These are phyloP conservation scores for Agrostemma githago DNA, from an alignment of 148 eudicot genomes.

Conservation along the genomic window DNA sequence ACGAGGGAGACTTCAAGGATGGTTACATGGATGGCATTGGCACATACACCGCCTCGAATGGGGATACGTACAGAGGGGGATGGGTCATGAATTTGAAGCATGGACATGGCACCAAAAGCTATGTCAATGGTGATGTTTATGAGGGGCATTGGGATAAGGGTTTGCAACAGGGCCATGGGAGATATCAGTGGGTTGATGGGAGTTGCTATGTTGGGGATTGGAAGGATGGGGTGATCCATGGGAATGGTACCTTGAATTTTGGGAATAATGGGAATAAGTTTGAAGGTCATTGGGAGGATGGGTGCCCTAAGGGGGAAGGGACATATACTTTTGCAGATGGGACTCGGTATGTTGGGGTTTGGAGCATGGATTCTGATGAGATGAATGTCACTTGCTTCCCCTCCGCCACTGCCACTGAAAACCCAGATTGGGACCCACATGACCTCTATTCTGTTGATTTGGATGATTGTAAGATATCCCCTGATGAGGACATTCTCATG, in stretches of 20 bases:
- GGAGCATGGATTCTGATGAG: constrained; percentile 53
- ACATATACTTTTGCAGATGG: constrained; percentile 56
- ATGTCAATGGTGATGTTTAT: constrained; percentile 64
- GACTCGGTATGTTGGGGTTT: constrained; percentile 62
- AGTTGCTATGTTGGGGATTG: constrained; percentile 60
- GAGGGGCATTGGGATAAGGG: constrained; percentile 77
- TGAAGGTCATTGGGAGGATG: constrained; percentile 73
- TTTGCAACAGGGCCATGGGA: constrained; percentile 63
- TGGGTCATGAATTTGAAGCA: constrained; percentile 64
- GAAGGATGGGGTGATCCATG: constrained; percentile 55
- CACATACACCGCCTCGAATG: constrained; percentile 50
- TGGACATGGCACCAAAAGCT: constrained; percentile 49
- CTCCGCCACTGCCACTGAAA: constrained; percentile 16
- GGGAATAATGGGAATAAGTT: constrained; percentile 59
- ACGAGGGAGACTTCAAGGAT: constrained; percentile 71
- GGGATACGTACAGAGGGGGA: constrained; percentile 56
- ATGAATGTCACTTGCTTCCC: constrained; percentile 55
- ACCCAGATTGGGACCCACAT: constrained; percentile 55
- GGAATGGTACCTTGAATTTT: constrained; percentile 55
- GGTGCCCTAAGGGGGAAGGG: constrained; percentile 74
- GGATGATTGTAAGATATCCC: constrained; percentile 38
- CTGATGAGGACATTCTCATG: constrained; percentile 40
- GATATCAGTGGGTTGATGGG: constrained; percentile 68
- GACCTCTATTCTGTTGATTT: constrained; percentile 39
- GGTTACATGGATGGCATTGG: constrained; percentile 86